Evolutionary conservation across 192 early-diverging fungal species (phyloP), one percentile per base, ranked within the genome.

Genomic region (Rhizophagus sp.): DNA sequence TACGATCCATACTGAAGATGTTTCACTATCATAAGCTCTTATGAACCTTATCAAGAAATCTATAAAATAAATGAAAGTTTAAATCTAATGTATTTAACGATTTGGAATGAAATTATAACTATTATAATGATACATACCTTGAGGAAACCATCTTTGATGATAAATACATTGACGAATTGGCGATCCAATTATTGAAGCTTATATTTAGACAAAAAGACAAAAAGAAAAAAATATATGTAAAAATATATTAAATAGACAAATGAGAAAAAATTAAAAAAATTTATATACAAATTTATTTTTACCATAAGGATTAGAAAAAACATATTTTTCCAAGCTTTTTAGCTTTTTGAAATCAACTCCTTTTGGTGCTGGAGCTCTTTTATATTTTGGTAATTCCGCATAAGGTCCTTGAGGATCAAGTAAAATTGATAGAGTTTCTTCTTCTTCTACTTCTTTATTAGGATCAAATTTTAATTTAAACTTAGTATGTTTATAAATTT

Each of bases 21-120:
- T 74, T 62, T 57, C 50, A 3, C 61, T 19, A 74, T 74, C 73
- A 61, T 74, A 57, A 52, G 57, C 50, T 74, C 39, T 74, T 61
- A 74, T 74, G 17, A 74, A 74, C 30, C 73, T 50, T 24, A 74
- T 34, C 50, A 74, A 34, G 27, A 74, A 74, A 74, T 61, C 73
- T 74, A 17, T 47, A 30, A 73, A 25, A 22, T 65, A 65, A 65
- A 65, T 65, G 63, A 65, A 65, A 27, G 2, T 65, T 34, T 68
- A 12, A 67, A 5, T 34, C 30, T 27, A 34, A 36, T 36, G 36
- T 67, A 34, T 15, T 67, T 34, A 34, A 4, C 33, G 17, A 34
- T 17, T 11, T 36, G 6, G 36, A 36, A 36, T 36, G 36, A 36
- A 33, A 13, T 67, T 33, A 17, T 30, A 12, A 67, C 30, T 17